Evolutionary conservation across 1,139 yeast genomes (phyloP).

Genomic region (Blastobotrys elegans): DNA sequence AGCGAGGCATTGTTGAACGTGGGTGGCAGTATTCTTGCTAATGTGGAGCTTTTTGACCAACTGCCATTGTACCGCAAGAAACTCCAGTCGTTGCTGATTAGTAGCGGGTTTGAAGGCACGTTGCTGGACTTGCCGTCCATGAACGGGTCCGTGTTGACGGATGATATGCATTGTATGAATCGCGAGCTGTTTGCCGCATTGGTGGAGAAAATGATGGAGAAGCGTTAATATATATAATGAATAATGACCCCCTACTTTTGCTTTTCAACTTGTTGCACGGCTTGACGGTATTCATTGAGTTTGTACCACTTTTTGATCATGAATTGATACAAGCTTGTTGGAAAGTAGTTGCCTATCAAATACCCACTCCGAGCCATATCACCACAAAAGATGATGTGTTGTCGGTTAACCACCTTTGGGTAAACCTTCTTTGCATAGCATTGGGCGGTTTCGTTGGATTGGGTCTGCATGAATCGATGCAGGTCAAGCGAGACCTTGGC

Average conservation of each 20-base stretch:
- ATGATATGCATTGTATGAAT: conserved; percentile 3
- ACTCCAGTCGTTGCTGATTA: conserved; percentile 18
- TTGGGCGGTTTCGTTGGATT: no score
- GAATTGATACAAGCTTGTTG: no score
- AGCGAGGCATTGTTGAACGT: conserved; percentile 22
- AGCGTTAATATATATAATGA: no score
- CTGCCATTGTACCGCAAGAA: conserved; percentile 17
- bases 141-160: conserved; percentile 3
- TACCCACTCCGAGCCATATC: no score
- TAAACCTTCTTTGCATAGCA: no score
- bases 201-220: conserved; percentile 13
- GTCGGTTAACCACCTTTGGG: no score
- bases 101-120: conserved; percentile 20
- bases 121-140: conserved; percentile 7
- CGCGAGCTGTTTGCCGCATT: conserved; percentile 13
- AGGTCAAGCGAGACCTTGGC: conserved; percentile 1
- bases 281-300: background rate
- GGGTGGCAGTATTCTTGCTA: conserved; percentile 19
- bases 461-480: no score
- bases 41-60: conserved; percentile 20
- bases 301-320: no score
- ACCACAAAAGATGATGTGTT: no score
- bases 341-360: no score
- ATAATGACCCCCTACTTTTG: background rate
- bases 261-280: background rate